Base-by-base conservation (phyloP, 2,329 filamentous ascomycete genomes). In the Arachnomyces sp. region DNA sequence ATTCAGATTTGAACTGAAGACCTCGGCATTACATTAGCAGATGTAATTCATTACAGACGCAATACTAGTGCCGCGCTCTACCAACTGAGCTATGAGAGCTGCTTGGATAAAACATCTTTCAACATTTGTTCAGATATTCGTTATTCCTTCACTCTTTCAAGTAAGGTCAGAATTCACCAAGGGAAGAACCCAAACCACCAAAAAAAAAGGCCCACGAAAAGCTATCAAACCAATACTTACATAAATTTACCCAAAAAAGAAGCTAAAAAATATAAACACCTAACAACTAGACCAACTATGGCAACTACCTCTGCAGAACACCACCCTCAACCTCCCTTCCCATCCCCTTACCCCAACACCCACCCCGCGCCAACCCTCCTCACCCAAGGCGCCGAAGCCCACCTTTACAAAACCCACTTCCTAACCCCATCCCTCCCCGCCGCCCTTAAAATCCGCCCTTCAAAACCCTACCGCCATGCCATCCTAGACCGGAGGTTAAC, bases 301-400 rank as follows among this genome's bases (percentile, higher is more conserved):
- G 9, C 41, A 39, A 48, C 16, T 31, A 50, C 51, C 44, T 47
- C 51, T 33, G 43, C 51, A 31, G 56, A 49, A 31, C 55, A 55
- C 8, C 59, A 53, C 7, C 45, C 53, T 50, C 57, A 58, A 6
- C 62, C 60, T 5, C 47, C 55, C 50, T 79, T 86, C 46, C 82
- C 82, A 29, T 63, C 71, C 28, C 74, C 82, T 51, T 82, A 88
- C 63, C 71, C 72, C 43, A 69, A 78, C 67, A 72, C 76, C 59
- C 69, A 75, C 46, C 69, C 77, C 51, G 64, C 76, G 35, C 79
- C 86, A 48, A 63, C 60, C 36, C 84, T 95, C 56, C 78, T 96
- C 52, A 82, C 86, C 42, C 92, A 96, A 73, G 92, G 92, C 66
- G 92, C 92, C 59, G 92, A 98, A 77, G 89, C 86, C 44, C 86